Evolutionary conservation across 805 yeast species (phyloP), one percentile per base, ranked within the genome.

Genomic region (Wickerhamomyces bovis): DNA sequence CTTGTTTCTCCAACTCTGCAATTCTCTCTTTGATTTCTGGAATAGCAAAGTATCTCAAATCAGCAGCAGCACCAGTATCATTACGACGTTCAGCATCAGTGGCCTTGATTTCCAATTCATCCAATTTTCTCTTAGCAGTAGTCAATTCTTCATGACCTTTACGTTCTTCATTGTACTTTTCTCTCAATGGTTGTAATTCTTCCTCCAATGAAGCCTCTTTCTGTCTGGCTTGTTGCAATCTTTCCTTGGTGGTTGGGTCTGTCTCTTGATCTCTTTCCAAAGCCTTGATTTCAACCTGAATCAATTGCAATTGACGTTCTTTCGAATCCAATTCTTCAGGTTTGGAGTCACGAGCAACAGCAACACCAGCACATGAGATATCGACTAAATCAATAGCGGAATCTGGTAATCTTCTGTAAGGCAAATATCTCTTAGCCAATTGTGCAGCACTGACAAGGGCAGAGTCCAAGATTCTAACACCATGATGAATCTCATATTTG

Each of bases 331-430:
- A 76, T 65, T 89, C 97, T 68, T 94, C 99, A 2, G 99, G 99
- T 65, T 88, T 89, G 3, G 98, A 92, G 65, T 94, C 99, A 69
- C 99, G 81, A 4, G 97, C 96, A 44, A 94, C 99, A 1, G 98
- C 98, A 39, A 94, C 98, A 47, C 95, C 78, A 3, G 98, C 98
- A 39, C 97, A 95, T 7, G 97, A 78, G 64, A 94, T 97, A 71
- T 92, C 99, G 54, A 92, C 89, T 57, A 92, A 73, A 67, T 92
- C 99, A 48, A 92, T 94, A 1, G 99, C 99, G 23, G 96, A 88
- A 65, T 92, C 99, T 10, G 99, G 99, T 55, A 94, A 74, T 65
- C 90, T 87, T 69, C 99, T 83, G 73, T 90, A 92, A 15, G 98
- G 95, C 56, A 92, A 76, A 62, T 92, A 92, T 55, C 99, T 78